phyloP scores from a whole-genome alignment of 1,284 basidiomycete genomes.

The Cutaneotrichosporon cavernicola region DNA sequence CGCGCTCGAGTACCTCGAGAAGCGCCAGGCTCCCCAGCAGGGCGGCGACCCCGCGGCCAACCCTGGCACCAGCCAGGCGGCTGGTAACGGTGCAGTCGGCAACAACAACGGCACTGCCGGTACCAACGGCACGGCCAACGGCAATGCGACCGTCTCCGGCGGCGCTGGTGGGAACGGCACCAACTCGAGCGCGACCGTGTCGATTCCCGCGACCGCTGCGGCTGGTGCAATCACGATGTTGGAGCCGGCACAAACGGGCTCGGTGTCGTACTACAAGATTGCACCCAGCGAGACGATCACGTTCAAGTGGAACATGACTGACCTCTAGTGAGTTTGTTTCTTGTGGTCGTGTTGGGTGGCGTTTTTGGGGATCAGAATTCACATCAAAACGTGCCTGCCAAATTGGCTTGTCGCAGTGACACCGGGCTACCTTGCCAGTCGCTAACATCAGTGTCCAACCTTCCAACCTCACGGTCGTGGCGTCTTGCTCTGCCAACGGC shows the following conservation, averaged over 20 bases:
- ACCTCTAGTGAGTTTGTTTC: constrained; percentile 55
- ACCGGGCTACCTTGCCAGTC: not conserved
- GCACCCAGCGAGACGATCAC: constrained; percentile 70
- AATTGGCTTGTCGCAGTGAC: not conserved
- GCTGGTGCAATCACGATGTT: constrained; percentile 51
- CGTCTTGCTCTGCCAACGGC: constrained; percentile 72
- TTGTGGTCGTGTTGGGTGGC: not conserved
- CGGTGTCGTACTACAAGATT: constrained; percentile 85
- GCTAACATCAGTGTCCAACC: constrained; percentile 58
- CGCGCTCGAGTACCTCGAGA: constrained; percentile 6
- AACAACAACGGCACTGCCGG: constrained; percentile 11
- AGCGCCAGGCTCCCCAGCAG: constrained; percentile 8
- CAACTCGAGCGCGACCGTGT: constrained; percentile 27
- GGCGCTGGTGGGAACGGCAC: constrained; percentile 7
- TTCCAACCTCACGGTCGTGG: constrained; percentile 71
- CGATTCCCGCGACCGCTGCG: constrained; percentile 50
- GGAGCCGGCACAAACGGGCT: constrained; percentile 69
- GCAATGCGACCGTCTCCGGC: constrained; percentile 12
- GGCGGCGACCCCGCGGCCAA: not conserved
- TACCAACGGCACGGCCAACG: constrained; percentile 5
- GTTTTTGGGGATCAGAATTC: not conserved
- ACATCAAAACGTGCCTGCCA: not conserved
- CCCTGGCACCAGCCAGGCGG: not conserved
- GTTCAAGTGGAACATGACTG: constrained; percentile 87
- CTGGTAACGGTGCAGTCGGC: not conserved